Evolutionary conservation across 495 filamentous ascomycete genomes (phyloP).

Genomic region (Xylaria cubensis): DNA sequence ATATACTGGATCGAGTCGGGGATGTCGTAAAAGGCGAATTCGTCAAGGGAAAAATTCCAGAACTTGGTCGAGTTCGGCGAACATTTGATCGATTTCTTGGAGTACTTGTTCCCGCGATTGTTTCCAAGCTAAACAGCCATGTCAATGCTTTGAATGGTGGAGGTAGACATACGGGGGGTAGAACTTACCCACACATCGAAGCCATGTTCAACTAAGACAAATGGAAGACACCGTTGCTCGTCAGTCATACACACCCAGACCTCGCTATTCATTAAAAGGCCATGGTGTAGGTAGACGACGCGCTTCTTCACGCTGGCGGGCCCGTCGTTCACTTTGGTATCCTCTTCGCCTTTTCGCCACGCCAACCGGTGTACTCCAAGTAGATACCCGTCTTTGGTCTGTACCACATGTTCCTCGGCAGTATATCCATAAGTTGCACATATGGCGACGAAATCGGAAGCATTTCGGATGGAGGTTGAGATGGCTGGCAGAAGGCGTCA

Average conservation of each 20-base stretch:
- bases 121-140: constrained; percentile 72
- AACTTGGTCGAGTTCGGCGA: constrained; percentile 79
- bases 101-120: constrained; percentile 98
- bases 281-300: constrained; percentile 95
- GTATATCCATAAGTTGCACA: constrained; percentile 88
- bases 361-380: constrained; percentile 88
- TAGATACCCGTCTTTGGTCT: constrained; percentile 92
- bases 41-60: constrained; percentile 97
- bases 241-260: constrained; percentile 96
- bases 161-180: background rate
- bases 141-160: constrained; percentile 17
- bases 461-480: constrained; percentile 63
- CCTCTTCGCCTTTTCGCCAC: constrained; percentile 81
- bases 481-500: constrained; percentile 45
- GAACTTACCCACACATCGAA: constrained; percentile 91
- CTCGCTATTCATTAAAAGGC: constrained; percentile 97
- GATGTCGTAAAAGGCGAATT: constrained; percentile 98
- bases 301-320: constrained; percentile 75
- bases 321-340: constrained; percentile 73
- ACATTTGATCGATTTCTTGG: constrained; percentile 82
- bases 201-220: constrained; percentile 86
- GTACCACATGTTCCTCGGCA: constrained; percentile 94
- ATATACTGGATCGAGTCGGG: constrained; percentile 94
- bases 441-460: constrained; percentile 90
- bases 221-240: constrained; percentile 82